A percentile compares a stretch with the other conserved stretches of the same genome.
phyloP scores from a whole-genome alignment of 805 yeast species.

The Yarrowia sp. region DNA sequence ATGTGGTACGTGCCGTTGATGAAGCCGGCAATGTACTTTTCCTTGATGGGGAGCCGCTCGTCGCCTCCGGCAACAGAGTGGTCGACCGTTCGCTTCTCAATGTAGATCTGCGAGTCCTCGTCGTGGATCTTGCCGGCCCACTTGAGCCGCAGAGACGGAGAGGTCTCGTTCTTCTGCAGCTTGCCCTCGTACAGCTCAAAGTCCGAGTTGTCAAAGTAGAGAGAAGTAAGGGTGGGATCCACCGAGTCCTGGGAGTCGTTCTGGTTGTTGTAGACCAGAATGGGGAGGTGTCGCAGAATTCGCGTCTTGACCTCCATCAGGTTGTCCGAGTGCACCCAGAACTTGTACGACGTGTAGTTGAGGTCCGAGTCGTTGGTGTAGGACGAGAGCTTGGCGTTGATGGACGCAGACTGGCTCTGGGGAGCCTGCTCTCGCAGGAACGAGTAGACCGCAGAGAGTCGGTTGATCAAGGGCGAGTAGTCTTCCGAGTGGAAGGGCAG shows the following conservation, averaged over 20 bases:
- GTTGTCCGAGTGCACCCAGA: conserved; percentile 97
- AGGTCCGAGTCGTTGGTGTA: conserved; percentile 39
- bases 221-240: conserved; percentile 81
- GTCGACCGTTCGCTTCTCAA: conserved; percentile 78
- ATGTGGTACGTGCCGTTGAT: conserved; percentile 51
- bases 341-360: conserved; percentile 62
- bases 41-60: conserved; percentile 67
- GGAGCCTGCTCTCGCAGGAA: conserved; percentile 73
- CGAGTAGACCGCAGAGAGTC: conserved; percentile 72
- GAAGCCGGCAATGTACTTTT: conserved; percentile 75
- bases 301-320: conserved; percentile 97
- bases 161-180: conserved; percentile 62
- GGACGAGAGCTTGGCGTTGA: conserved; percentile 40
- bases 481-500: conserved; percentile 94
- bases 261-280: conserved; percentile 65
- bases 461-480: conserved; percentile 84
- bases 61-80: conserved; percentile 37
- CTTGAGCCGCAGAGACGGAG: conserved; percentile 77
- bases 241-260: conserved; percentile 45
- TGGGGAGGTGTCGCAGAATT: conserved; percentile 89
- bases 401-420: conserved; percentile 38
- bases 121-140: conserved; percentile 79
- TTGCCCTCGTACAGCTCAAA: conserved; percentile 86
- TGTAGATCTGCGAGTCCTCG: conserved; percentile 71
- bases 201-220: conserved; percentile 80